Evolutionary conservation across 352 stramenopile species (phyloP), one percentile per base, ranked within the genome.

Genomic region (Globisporangium spinosum): DNA sequence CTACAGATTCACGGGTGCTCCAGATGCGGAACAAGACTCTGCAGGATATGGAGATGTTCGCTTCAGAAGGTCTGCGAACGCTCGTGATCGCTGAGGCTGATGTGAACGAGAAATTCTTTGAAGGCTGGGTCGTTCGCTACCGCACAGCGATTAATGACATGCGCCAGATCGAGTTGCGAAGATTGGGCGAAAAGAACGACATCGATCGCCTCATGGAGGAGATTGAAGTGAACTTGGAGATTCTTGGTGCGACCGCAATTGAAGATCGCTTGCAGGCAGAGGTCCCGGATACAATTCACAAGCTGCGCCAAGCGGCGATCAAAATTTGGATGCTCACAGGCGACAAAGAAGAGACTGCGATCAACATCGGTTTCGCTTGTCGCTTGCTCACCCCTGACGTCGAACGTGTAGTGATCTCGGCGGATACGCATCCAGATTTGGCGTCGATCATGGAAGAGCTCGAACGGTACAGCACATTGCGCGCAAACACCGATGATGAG

Each of bases 291-390:
- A 95, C 92, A 9, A 98, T 98, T 68, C 85, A 88, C 66, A 90
- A 94, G 62, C 73, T 98, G n/a, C 85, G 89, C 0, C 78, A 95
- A 55, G 95, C 94, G 7, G 91, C 93, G 10, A 98, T 98, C 62
- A 97, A 98, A 76, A 88, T 98, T 43, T 98, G 94, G 92, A 97
- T 98, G 79, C 85, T 98, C 23, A 98, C 95, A 4, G 94, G 94
- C 7, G 95, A 98, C 72, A 98, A 98, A 74, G 78, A 97, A 68
- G 95, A 98, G 71, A 98, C 95, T 3, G 95, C 95, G 13, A 98
- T 98, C 70, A 98, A 98, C 73, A 98, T 98, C 72, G 95, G 88
- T n/a, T 98, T 97, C 74, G 89, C 92, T 7, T 98, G 89, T 62
- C 87, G 91, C 13, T 58, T 98, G 20, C 64, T 98, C 22, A 97